A percentile compares a stretch with the other conserved stretches of the same genome.
These are phyloP conservation scores for Syncephalastrum sp. DNA, from an alignment of 371 early-diverging fungal species.

Conservation along the genomic window DNA sequence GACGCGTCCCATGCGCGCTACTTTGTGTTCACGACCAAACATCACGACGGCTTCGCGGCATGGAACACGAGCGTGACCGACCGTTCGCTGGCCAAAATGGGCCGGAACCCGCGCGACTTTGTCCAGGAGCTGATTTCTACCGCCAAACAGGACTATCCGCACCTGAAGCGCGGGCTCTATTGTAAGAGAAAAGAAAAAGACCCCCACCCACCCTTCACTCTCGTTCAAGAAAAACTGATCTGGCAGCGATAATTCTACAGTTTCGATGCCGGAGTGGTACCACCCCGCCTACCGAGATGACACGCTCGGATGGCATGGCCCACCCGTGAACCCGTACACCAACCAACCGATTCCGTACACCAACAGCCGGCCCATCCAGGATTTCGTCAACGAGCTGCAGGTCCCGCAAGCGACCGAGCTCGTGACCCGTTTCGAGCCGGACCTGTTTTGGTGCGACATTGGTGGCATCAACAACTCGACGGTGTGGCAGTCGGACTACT, in stretches of 20 bases:
- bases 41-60: conserved; percentile 37
- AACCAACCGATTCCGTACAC: conserved; percentile 18
- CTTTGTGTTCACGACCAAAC: conserved; percentile 40
- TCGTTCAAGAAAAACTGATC: too few relatives aligned
- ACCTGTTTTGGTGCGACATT: conserved; percentile 42
- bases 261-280: conserved; percentile 43
- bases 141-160: conserved; percentile 20
- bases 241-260: background rate
- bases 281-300: conserved; percentile 27
- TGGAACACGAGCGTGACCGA: conserved; percentile 27
- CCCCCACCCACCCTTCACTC: too few relatives aligned
- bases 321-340: conserved; percentile 31
- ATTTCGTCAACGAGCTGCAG: conserved; percentile 37
- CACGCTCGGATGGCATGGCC: conserved; percentile 23
- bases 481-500: conserved; percentile 27
- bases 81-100: conserved; percentile 22
- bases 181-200: conserved; percentile 14
- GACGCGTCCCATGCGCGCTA: conserved; percentile 25
- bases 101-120: conserved; percentile 22
- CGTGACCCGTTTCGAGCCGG: conserved; percentile 22
- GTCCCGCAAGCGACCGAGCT: conserved; percentile 35
- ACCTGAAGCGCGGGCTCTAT: conserved; percentile 30
- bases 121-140: conserved; percentile 22
- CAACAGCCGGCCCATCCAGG: conserved; percentile 11
- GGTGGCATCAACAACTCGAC: conserved; percentile 40